Conservation (phyloP, 1,284 basidiomycete species). For the Leccinum subspadiceum region DNA sequence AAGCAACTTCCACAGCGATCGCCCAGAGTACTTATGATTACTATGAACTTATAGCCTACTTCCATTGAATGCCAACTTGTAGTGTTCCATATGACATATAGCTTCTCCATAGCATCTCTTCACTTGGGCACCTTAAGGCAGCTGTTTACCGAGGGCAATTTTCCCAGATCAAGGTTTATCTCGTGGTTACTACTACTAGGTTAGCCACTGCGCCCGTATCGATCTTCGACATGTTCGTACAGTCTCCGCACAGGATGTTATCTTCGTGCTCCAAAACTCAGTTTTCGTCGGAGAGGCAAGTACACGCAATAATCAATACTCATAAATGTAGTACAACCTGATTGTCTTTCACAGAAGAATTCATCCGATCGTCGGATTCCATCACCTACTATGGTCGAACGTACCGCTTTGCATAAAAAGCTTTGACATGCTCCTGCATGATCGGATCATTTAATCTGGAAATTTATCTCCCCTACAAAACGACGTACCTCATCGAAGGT, state of each 20-base stretch:
- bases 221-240: not conserved
- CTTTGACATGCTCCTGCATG: conserved; percentile 14
- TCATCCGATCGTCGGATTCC: not conserved
- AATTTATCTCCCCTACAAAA: not conserved
- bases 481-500: conserved; percentile 35
- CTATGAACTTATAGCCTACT: no score
- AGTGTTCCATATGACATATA: no score
- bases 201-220: not conserved
- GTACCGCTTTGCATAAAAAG: not conserved
- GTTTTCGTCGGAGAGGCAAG: not conserved
- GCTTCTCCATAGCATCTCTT: no score
- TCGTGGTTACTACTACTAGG: not conserved
- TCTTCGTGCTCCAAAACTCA: not conserved
- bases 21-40: no score
- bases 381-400: conserved; percentile 3
- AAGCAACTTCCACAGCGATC: no score
- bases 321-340: not conserved
- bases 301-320: not conserved
- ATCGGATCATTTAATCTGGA: not conserved
- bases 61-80: no score
- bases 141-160: not conserved
- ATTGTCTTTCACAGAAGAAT: not conserved
- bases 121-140: not conserved
- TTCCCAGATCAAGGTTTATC: not conserved
- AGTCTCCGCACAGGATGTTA: not conserved